Conservation (phyloP, 495 filamentous ascomycete species). For the Choiromyces venosus region DNA sequence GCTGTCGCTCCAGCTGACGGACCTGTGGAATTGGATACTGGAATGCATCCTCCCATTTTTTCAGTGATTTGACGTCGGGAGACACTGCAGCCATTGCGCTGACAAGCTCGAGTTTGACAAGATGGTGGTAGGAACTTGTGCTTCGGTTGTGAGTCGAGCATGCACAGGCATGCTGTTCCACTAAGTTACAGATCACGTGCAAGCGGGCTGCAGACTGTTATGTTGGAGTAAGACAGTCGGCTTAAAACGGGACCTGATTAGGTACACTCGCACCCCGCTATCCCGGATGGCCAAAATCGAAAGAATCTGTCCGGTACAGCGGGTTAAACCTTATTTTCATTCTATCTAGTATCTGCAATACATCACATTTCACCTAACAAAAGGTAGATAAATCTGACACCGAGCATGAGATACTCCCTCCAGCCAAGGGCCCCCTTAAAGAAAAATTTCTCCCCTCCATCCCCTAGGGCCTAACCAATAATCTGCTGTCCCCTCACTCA, state of each 20-base stretch:
- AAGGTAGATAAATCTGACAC: too few relatives aligned
- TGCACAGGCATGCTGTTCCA: neutral
- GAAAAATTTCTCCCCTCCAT: too few relatives aligned
- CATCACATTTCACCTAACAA: too few relatives aligned
- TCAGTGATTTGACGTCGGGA: conserved; percentile 31
- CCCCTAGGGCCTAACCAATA: too few relatives aligned
- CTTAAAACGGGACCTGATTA: neutral
- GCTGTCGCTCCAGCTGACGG: conserved; percentile 53
- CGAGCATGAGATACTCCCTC: too few relatives aligned
- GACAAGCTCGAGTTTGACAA: neutral
- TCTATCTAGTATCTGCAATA: too few relatives aligned
- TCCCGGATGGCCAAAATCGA: too few relatives aligned
- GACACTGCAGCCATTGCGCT: conserved; percentile 16
- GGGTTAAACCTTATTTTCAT: too few relatives aligned
- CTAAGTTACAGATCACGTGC: neutral
- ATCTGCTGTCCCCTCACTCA: too few relatives aligned
- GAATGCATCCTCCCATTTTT: conserved; percentile 42
- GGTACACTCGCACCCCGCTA: too few relatives aligned
- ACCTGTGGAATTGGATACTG: conserved; percentile 53
- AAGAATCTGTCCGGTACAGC: too few relatives aligned
- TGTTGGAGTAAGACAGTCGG: neutral
- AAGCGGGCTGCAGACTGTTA: neutral
- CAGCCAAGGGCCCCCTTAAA: too few relatives aligned
- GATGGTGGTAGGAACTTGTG: neutral
- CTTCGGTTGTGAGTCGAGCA: neutral